Evolutionary conservation across 2,329 filamentous ascomycete genomes (phyloP), one percentile per base, ranked within the genome.

Genomic region (Aulographum hederae): DNA sequence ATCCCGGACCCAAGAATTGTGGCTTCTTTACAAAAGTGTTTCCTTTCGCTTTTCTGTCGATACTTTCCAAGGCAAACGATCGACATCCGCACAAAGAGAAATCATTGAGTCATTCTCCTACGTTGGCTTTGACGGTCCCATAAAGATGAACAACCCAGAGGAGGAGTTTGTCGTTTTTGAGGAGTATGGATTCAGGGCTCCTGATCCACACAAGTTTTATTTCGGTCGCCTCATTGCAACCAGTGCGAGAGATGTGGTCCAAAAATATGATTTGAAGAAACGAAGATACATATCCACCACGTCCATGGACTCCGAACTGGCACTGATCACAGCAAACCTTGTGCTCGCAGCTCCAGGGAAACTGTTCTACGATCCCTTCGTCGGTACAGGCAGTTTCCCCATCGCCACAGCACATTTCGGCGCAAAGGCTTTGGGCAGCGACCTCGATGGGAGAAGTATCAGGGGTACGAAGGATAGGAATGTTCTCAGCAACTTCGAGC

Each of bases 261-360:
- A 68, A 21, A 77, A 67, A 16, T 91, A 85, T 46, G 84, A 93
- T 50, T 64, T 98, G 15, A 98, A 98, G 62, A 93, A 92, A 54
- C 65, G 89, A 18, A 67, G 68, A 25, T 98, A 98, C 49, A 95
- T 98, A 44, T 82, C 78, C 42, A 95, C 86, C 0, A 98, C 89
- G 0, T 89, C 80, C 28, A 95, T 98, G 89, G 89, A 98, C 49
- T 79, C 86, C 0, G 89, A 95, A 51, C 64, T 98, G 27, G 80
- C 84, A 10, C 65, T 98, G 1, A 61, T 98, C 15, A 94, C 85
- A 0, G 89, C 86, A 2, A 98, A 95, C 46, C 73, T 98, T 42
- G 80, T 81, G 0, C 69, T 80, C 11, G 84, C 84, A 0, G 74
- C 61, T 0, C 78, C 84, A 0, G 86, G 82, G 0, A 91, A 80